Evolutionary conservation across 2,329 filamentous ascomycete genomes (phyloP).

Genomic region (Diplocarpon rosae): DNA sequence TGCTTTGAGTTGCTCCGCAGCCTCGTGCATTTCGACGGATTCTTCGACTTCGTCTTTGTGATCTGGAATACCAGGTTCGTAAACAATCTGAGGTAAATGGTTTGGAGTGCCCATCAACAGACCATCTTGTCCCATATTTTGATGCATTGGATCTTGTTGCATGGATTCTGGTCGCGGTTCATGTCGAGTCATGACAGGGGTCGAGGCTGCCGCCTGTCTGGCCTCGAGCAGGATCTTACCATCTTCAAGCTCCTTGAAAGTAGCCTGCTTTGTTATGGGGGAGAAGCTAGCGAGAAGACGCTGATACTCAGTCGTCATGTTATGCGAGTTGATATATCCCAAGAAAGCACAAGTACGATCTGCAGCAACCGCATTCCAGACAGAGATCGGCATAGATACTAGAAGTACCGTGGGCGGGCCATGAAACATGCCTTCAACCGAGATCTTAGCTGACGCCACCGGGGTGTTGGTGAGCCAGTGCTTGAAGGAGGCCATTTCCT

Average conservation of each 20-base stretch:
- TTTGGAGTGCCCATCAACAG: constrained; percentile 22
- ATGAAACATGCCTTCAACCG: constrained; percentile 57
- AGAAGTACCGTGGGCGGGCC: constrained; percentile 55
- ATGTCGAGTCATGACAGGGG: constrained; percentile 31
- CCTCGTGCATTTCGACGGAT: constrained; percentile 59
- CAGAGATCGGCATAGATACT: constrained; percentile 52
- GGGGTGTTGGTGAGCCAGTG: constrained; percentile 54
- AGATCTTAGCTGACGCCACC: constrained; percentile 44
- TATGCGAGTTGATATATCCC: constrained; percentile 55
- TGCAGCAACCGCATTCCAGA: constrained; percentile 54
- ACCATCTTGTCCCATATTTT: constrained; percentile 16
- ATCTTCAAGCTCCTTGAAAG: constrained; percentile 44
- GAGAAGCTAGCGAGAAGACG: constrained; percentile 38
- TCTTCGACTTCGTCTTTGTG: constrained; percentile 44
- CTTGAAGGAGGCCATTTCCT: constrained; percentile 55
- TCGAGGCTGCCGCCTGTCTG: constrained; percentile 26
- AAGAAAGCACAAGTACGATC: constrained; percentile 57
- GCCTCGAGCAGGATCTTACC: constrained; percentile 42
- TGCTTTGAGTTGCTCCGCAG: constrained; percentile 55
- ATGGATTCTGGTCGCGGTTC: constrained; percentile 27
- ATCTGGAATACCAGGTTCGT: constrained; percentile 21
- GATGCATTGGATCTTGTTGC: constrained; percentile 13
- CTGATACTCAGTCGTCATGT: constrained; percentile 54
- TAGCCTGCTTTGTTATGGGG: constrained; percentile 32
- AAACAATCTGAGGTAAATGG: constrained; percentile 19